phyloP scores from a whole-genome alignment of 2,329 filamentous ascomycete genomes.

The Diaporthe citriasiana region DNA sequence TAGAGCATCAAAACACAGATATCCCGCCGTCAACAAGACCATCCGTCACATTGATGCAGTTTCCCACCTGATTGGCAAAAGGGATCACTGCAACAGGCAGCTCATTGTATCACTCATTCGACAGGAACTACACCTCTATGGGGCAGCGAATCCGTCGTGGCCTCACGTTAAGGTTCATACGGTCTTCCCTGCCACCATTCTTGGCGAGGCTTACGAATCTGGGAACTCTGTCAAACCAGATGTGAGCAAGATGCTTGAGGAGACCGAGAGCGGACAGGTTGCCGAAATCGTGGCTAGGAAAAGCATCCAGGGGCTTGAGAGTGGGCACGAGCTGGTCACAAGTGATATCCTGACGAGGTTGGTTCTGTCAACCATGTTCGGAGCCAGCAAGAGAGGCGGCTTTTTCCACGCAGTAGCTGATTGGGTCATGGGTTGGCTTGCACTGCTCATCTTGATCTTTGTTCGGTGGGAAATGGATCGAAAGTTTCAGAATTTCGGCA shows the following conservation, averaged over 20 bases:
- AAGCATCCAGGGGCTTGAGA: constrained; percentile 71
- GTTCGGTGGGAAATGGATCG: constrained; percentile 56
- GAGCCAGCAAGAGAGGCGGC: constrained; percentile 50
- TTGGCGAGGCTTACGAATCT: constrained; percentile 65
- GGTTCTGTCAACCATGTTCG: constrained; percentile 64
- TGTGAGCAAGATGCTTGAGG: constrained; percentile 55
- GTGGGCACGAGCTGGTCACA: constrained; percentile 73
- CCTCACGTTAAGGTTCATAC: constrained; percentile 70
- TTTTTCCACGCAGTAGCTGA: constrained; percentile 50
- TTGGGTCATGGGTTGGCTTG: constrained; percentile 53
- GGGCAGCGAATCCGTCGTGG: constrained; percentile 46
- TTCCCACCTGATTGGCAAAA: too few relatives aligned
- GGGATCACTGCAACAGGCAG: too few relatives aligned
- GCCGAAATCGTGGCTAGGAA: constrained; percentile 72
- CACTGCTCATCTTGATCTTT: constrained; percentile 54
- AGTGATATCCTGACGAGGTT: constrained; percentile 71
- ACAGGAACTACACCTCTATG: constrained; percentile 66
- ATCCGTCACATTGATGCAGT: too few relatives aligned
- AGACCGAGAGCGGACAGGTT: constrained; percentile 54
- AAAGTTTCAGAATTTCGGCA: constrained; percentile 48
- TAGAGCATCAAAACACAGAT: too few relatives aligned
- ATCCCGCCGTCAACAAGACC: too few relatives aligned
- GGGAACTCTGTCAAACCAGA: constrained; percentile 56
- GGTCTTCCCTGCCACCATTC: constrained; percentile 76
- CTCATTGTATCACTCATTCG: too few relatives aligned